Evolutionary conservation across 2,329 filamentous ascomycete genomes (phyloP), one percentile per base, ranked within the genome.

Genomic region (Sclerotinia glacialis): DNA sequence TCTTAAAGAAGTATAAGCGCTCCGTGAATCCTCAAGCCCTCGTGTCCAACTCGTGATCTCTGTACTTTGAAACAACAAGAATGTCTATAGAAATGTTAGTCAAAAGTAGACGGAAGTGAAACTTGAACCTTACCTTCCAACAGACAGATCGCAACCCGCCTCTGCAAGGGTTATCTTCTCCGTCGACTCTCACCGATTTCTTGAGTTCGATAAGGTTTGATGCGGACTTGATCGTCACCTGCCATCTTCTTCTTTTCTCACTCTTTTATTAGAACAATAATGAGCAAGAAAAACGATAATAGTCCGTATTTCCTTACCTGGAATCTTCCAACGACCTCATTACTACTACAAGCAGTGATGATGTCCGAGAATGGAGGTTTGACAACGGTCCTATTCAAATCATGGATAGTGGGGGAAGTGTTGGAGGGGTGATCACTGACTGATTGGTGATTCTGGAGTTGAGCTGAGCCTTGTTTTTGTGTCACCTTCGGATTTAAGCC

Each of bases 141-240:
- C 90, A 96, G 47, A 96, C 84, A 3, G 94, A 97, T 66, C 93
- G 87, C 70, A 93, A 86, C 18, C 92, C 92, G 56, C 87, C 82
- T 64, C 87, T 79, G 76, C 89, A 92, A 59, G 89, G 86, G 73
- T 84, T 90, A 14, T 78, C 77, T 21, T 83, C 77, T 23, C 84
- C 84, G 72, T 87, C 83, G 70, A 83, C 79, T 76, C 83, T 86
- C 63, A 91, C 83, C n/a, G 86, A 86, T 70, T 82, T 82, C 77
- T 85, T 87, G 65, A 93, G 80, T 68, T 87, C 83, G n/a, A 79
- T 78, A 67, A 90, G 79, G 73, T 82, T 85, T 65, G 81, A 80
- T 71, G 83, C 83, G 74, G 86, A 80, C 71, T 79, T 80, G 74
- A 86, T 83, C 47, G 89, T 87, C 72, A 83, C 80, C 73, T 85